These are phyloP conservation scores for Yamadazyma conglobata DNA, from an alignment of 1,139 yeast genomes.

Conservation along the genomic window DNA sequence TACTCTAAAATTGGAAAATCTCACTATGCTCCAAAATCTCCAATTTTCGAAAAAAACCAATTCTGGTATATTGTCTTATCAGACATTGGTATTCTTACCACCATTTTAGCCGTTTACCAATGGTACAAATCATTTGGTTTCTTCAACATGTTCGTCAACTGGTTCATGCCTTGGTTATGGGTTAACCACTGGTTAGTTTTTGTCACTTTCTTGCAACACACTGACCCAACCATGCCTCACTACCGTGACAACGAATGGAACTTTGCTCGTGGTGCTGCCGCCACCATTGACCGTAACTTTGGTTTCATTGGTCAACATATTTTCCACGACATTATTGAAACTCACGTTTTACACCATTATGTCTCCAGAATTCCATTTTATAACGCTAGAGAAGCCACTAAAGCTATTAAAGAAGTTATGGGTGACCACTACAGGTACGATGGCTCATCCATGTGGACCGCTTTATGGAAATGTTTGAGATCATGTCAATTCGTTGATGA, in stretches of 20 bases:
- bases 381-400: constrained; percentile 78
- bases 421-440: constrained; percentile 71
- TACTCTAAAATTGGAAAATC: constrained; percentile 42
- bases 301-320: constrained; percentile 78
- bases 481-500: constrained; percentile 83
- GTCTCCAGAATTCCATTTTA: constrained; percentile 84
- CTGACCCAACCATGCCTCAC: constrained; percentile 79
- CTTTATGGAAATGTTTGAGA: constrained; percentile 70
- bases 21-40: constrained; percentile 73
- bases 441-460: constrained; percentile 68
- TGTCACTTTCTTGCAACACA: constrained; percentile 81
- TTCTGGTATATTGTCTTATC: constrained; percentile 67
- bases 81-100: constrained; percentile 65
- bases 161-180: constrained; percentile 75
- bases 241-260: constrained; percentile 75
- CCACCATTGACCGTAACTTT: constrained; percentile 80
- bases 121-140: constrained; percentile 65
- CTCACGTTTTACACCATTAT: constrained; percentile 85
- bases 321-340: constrained; percentile 87
- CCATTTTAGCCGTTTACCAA: constrained; percentile 44
- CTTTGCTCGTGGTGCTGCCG: constrained; percentile 86
- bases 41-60: constrained; percentile 68
- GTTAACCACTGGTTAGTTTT: constrained; percentile 90
- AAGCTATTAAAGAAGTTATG: constrained; percentile 75
- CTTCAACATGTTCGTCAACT: constrained; percentile 62